Conservation (phyloP, 164 flowering plant species). For the Buxus sempervirens region DNA sequence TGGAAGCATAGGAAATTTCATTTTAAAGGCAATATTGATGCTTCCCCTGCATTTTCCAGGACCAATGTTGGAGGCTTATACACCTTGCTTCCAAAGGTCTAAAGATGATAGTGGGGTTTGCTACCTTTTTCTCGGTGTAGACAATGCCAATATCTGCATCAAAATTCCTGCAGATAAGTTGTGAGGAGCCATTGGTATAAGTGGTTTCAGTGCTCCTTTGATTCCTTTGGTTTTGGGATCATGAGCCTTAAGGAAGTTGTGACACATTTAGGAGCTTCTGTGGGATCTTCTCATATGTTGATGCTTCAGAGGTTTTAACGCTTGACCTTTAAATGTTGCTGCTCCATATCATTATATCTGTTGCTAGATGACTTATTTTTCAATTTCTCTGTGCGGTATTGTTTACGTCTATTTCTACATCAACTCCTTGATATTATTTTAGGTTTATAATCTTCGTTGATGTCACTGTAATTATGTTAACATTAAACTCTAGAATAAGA, state of each 20-base stretch:
- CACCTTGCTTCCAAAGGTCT: constrained; percentile 47
- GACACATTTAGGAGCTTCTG: constrained; percentile 19
- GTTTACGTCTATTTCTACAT: background rate
- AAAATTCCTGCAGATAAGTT: background rate
- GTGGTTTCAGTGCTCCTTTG: constrained; percentile 15
- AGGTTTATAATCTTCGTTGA: background rate
- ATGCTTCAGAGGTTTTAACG: constrained; percentile 26
- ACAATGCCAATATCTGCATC: constrained; percentile 24
- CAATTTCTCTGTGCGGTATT: background rate
- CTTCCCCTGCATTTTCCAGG: constrained; percentile 74
- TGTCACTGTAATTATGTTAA: background rate
- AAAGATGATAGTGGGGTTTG: constrained; percentile 46
- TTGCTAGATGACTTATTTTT: constrained; percentile 3
- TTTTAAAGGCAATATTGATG: constrained; percentile 49
- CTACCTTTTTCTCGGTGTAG: constrained; percentile 34
- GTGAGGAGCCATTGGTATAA: constrained; percentile 12
- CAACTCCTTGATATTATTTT: constrained; percentile 2
- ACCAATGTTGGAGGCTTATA: constrained; percentile 47
- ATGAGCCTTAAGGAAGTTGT: constrained; percentile 28
- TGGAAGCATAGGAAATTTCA: constrained; percentile 27
- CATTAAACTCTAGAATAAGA: no score
- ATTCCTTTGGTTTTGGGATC: constrained; percentile 32
- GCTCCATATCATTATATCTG: background rate
- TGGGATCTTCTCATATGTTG: constrained; percentile 21
- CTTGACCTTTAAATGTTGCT: constrained; percentile 6